Percentiles rank a stretch among this genome's conserved stretches.
phyloP scores from a whole-genome alignment of 2,329 filamentous ascomycete genomes.

The Penicillium sp. region DNA sequence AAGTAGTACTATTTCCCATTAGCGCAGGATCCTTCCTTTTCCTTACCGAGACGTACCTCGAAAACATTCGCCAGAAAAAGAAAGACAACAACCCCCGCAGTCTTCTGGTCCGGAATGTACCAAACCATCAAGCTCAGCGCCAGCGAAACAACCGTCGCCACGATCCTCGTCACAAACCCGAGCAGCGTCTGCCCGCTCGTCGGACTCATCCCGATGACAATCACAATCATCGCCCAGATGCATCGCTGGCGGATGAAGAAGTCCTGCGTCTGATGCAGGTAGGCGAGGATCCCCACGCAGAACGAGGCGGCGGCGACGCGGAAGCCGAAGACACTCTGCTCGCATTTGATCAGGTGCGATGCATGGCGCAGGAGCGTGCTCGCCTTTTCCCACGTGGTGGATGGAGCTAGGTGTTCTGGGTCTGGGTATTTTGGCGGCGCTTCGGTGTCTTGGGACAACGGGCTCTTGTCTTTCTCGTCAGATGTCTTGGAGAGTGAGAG shows the following conservation, averaged over 20 bases:
- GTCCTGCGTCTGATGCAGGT: constrained; percentile 63
- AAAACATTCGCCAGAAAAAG: constrained; percentile 69
- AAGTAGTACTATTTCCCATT: constrained; percentile 60
- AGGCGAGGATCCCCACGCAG: constrained; percentile 70
- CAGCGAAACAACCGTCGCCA: constrained; percentile 68
- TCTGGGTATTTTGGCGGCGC: constrained; percentile 54
- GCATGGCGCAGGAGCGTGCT: constrained; percentile 64
- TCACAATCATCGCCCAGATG: constrained; percentile 78
- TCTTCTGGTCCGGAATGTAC: constrained; percentile 71
- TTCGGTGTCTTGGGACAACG: constrained; percentile 57
- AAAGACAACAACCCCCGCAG: constrained; percentile 69
- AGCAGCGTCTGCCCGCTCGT: constrained; percentile 72
- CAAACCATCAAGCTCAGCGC: constrained; percentile 66
- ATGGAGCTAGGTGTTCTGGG: constrained; percentile 72
- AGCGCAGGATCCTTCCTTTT: neutral
- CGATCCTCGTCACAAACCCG: constrained; percentile 67
- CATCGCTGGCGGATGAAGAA: constrained; percentile 72
- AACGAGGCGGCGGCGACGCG: constrained; percentile 73
- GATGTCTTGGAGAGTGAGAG: constrained; percentile 23
- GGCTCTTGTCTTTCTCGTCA: constrained; percentile 39
- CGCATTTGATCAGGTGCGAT: constrained; percentile 64
- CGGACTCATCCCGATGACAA: constrained; percentile 70
- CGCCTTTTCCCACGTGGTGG: constrained; percentile 63
- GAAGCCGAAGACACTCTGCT: constrained; percentile 71
- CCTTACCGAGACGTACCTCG: constrained; percentile 39